Evolutionary conservation across 768 basidiomycete genomes (phyloP).

Genomic region (Russula ochroleuca): DNA sequence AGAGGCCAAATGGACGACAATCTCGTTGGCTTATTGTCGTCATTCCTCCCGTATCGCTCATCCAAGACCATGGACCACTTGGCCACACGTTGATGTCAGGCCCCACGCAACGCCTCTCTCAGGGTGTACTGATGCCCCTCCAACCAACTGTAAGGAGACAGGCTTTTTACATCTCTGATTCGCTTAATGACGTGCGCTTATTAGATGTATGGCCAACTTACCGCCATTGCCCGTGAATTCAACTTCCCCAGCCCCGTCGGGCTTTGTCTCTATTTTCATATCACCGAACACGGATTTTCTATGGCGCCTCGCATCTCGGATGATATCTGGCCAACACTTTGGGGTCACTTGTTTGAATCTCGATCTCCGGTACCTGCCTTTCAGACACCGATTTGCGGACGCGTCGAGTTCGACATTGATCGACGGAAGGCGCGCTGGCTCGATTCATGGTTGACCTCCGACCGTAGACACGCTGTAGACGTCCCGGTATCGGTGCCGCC

Average conservation of each 20-base stretch:
- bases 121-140: slow-evolving; percentile 71
- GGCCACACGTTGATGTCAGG: slow-evolving; percentile 56
- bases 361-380: slow-evolving; percentile 34
- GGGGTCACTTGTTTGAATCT: slow-evolving; percentile 55
- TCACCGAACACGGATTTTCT: slow-evolving; percentile 50
- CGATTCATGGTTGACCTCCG: slow-evolving; percentile 58
- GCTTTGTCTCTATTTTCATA: slow-evolving; percentile 73
- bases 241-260: slow-evolving; percentile 74
- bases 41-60: slow-evolving; percentile 56
- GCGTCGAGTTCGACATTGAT: slow-evolving; percentile 87
- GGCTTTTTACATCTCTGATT: neutral
- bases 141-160: slow-evolving; percentile 56
- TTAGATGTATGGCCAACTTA: slow-evolving; percentile 72
- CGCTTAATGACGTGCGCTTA: slow-evolving; percentile 32
- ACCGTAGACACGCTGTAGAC: slow-evolving; percentile 42
- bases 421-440: slow-evolving; percentile 73
- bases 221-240: slow-evolving; percentile 76
- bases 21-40: slow-evolving; percentile 59
- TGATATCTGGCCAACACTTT: slow-evolving; percentile 70
- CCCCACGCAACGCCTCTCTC: slow-evolving; percentile 55
- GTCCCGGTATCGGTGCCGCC: slow-evolving; percentile 41
- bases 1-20: slow-evolving; percentile 38
- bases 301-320: slow-evolving; percentile 72
- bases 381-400: slow-evolving; percentile 63
- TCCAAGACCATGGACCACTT: slow-evolving; percentile 54